These are phyloP conservation scores for Cordyceps tenuipes DNA, from an alignment of 2,329 filamentous ascomycete species.

Conservation along the genomic window DNA sequence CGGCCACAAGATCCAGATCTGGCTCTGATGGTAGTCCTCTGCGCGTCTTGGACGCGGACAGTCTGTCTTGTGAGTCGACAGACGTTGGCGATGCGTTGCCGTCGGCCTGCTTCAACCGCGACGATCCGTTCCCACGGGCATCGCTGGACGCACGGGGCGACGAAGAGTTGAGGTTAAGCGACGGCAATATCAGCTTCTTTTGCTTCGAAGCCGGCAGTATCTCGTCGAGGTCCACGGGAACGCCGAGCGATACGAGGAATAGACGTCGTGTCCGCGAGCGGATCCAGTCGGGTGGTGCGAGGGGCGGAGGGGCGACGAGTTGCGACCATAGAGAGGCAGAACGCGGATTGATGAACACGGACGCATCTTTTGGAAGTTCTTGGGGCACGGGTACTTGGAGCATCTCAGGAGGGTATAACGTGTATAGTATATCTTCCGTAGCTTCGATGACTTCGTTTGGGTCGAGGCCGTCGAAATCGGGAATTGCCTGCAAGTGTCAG, in stretches of 20 bases:
- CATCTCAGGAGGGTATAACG: conserved; percentile 54
- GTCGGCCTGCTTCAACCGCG: conserved; percentile 38
- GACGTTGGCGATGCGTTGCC: conserved; percentile 49
- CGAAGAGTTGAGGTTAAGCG: conserved; percentile 58
- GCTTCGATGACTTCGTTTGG: conserved; percentile 52
- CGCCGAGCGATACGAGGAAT: conserved; percentile 90
- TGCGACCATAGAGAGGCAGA: conserved; percentile 94
- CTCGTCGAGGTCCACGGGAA: conserved; percentile 93
- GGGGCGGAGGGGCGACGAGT: conserved; percentile 84
- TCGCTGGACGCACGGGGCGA: conserved; percentile 50
- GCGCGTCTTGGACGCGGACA: conserved; percentile 31
- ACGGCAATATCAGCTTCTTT: conserved; percentile 92
- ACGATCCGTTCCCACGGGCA: conserved; percentile 31
- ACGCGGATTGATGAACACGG: conserved; percentile 75
- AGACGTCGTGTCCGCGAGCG: conserved; percentile 88
- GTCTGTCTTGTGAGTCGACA: conserved; percentile 50
- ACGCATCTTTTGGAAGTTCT: conserved; percentile 44
- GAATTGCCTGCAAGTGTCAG: conserved; percentile 45
- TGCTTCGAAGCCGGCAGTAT: conserved; percentile 95
- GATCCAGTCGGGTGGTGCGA: conserved; percentile 96
- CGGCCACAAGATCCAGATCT: conserved; percentile 69
- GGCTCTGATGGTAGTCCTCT: conserved; percentile 61
- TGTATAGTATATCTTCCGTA: conserved; percentile 57
- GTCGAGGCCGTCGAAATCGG: conserved; percentile 56
- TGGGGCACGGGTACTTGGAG: conserved; percentile 43